Evolutionary conservation across 176 grass and related monocot species (phyloP), one percentile per base, ranked within the genome.

Genomic region (Secale cereale): DNA sequence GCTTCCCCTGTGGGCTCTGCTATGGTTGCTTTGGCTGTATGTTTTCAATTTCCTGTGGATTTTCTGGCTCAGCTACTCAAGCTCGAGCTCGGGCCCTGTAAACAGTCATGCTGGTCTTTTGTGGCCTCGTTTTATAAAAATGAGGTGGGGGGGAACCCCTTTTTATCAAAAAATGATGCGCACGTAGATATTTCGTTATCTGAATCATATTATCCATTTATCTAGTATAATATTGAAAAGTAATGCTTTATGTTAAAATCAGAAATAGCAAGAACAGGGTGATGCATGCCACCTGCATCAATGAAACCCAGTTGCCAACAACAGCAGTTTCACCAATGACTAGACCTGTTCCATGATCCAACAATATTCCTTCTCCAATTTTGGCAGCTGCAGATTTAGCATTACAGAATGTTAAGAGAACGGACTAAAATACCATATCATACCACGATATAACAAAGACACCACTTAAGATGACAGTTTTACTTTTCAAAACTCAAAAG

Each of bases 311-410:
- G 66, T 99, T 99, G 84, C 93, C 97, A 79, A 99, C 91, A 82
- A 96, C 82, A 22, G 97, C 93, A 86, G 97, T 99, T 96, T 99
- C 97, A 70, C 97, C 97, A 74, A 99, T 99, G 27, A 99, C 97
- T 81, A 99, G 74, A 81, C 97, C 97, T 20, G 97, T 99, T 69
- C 90, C 97, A 85, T 99, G 97, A 94, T 99, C 97, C 91, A 99
- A 86, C 79, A 96, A 82, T 87, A 96, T 94, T 46, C 97, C 97
- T 76, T 99, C 93, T 13, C 97, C 97, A 73, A 99, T 99, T 88
- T 76, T 92, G 25, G 97, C 97, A 86, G 97, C 97, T 99, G 80
- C 62, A 79, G 54, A 81, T 78, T 84, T 72, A 77, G 9, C 65
- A 89, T 84, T 67, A 76, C 81, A 84, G 13, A 86, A 86, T 6